Evolutionary conservation across 179 eudicot genomes (phyloP).

Genomic region (Patellifolia procumbens): DNA sequence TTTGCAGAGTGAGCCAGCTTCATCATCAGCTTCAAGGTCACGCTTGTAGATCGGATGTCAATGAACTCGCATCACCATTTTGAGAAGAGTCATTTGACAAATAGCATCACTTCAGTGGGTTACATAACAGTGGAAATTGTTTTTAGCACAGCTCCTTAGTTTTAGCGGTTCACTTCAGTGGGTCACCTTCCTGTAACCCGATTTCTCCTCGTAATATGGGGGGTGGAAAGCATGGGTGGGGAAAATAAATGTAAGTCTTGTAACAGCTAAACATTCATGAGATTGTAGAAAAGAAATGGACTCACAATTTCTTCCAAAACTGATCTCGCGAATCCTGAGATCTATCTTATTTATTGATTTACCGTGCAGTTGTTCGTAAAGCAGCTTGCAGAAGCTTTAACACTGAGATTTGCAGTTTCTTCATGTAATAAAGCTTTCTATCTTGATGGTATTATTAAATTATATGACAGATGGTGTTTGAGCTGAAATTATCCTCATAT

Average conservation of each 20-base stretch:
- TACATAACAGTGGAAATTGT: neutral
- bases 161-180: neutral
- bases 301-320: neutral
- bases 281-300: neutral
- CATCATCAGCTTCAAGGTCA: conserved; percentile 53
- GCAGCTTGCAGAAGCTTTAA: too few relatives aligned
- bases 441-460: too few relatives aligned
- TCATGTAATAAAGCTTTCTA: too few relatives aligned
- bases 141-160: neutral
- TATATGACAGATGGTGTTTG: too few relatives aligned
- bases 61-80: neutral
- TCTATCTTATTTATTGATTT: neutral
- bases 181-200: neutral
- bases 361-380: too few relatives aligned
- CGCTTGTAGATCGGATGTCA: conserved; percentile 43
- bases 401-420: too few relatives aligned
- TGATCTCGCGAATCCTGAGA: neutral
- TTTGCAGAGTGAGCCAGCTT: conserved; percentile 67
- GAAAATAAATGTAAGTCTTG: neutral
- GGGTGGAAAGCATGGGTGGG: too few relatives aligned
- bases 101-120: neutral
- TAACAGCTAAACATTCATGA: neutral
- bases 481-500: too few relatives aligned
- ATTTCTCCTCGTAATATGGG: neutral
- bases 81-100: neutral